These are phyloP conservation scores for Phytophthora macrochlamydospora DNA, from an alignment of 352 stramenopile genomes.

Conservation along the genomic window DNA sequence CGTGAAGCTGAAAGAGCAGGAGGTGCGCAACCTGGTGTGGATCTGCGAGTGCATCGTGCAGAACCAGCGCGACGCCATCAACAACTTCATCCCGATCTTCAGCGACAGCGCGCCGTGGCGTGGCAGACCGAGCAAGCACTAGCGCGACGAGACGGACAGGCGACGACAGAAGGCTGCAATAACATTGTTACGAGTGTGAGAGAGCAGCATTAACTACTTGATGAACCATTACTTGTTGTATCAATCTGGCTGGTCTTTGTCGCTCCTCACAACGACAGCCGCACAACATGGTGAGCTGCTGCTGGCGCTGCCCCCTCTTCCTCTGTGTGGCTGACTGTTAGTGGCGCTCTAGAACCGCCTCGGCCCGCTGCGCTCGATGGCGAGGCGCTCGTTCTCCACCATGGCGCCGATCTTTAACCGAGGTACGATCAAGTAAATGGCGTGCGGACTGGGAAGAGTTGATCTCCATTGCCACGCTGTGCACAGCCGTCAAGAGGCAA, in stretches of 20 bases:
- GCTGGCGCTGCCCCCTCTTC: neutral
- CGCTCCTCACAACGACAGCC: neutral
- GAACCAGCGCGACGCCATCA: slow-evolving; percentile 98
- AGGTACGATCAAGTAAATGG: slow-evolving; percentile 22
- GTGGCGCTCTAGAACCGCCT: slow-evolving; percentile 38
- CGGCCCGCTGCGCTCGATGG: slow-evolving; percentile 18
- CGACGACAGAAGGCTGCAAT: neutral
- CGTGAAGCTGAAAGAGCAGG: slow-evolving; percentile 99
- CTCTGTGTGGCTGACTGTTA: neutral
- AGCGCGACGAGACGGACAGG: slow-evolving; percentile 7
- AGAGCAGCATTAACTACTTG: too few relatives aligned
- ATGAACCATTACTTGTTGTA: too few relatives aligned
- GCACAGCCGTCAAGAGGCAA: slow-evolving; percentile 72
- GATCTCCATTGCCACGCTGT: slow-evolving; percentile 1
- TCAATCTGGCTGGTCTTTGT: neutral
- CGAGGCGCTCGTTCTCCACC: slow-evolving; percentile 50
- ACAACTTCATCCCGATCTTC: slow-evolving; percentile 99
- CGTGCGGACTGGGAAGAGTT: neutral
- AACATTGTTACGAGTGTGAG: neutral
- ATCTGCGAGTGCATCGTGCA: slow-evolving; percentile 99
- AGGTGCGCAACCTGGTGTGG: slow-evolving; percentile 99
- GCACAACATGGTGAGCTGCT: slow-evolving; percentile 14
- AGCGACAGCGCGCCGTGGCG: slow-evolving; percentile 95
- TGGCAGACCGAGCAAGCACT: slow-evolving; percentile 69
- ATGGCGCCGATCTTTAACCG: slow-evolving; percentile 61